Evolutionary conservation across 306 rosid genomes (phyloP), one percentile per base, ranked within the genome.

Genomic region (Mimosa pudica): DNA sequence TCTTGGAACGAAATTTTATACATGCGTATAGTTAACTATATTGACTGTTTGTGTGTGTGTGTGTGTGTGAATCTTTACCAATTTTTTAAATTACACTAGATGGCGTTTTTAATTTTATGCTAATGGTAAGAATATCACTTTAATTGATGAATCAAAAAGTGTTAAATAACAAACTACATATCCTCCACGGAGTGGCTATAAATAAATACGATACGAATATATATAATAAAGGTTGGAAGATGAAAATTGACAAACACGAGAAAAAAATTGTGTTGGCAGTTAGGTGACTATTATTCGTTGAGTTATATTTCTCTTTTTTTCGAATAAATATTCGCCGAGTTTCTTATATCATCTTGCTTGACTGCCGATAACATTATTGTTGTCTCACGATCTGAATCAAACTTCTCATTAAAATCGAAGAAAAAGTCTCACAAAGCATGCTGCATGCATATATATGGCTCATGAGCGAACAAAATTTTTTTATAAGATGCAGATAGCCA

Each of bases 341-440:
- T 55, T 55, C 61, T 55, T 30, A 7, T 57, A 73, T 70, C 70
- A 79, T 44, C 24, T n/a, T 17, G 60, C 35, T 83, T 83, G 83
- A 79, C 63, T 18, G 8, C 1, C 7, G 54, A 14, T 30, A 14
- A 32, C 24, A 14, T 32, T 62, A 4, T 32, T 64, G 11, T 35
- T 64, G 70, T 36, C 46, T n/a, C 32, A 41, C 14, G 8, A 42
- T 3, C 24, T 8, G 54, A 68, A 46, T n/a, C 51, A 17, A 41
- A 32, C 32, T 38, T 67, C 24, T 67, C 20, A n/a, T 1, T 20
- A n/a, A n/a, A 42, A 68, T 68, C 73, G 4, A 18, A 18, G 47
- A 16, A 51, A 33, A 72, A 72, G 62, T 72, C 76, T 18, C 20
- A 69, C 2, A 47, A 47, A 47, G 52, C 16, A 10, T 47, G 11